A percentile compares a stretch with the other conserved stretches of the same genome.
These are phyloP conservation scores for Penicillium janthinellum DNA, from an alignment of 2,329 filamentous ascomycete genomes.

Conservation along the genomic window DNA sequence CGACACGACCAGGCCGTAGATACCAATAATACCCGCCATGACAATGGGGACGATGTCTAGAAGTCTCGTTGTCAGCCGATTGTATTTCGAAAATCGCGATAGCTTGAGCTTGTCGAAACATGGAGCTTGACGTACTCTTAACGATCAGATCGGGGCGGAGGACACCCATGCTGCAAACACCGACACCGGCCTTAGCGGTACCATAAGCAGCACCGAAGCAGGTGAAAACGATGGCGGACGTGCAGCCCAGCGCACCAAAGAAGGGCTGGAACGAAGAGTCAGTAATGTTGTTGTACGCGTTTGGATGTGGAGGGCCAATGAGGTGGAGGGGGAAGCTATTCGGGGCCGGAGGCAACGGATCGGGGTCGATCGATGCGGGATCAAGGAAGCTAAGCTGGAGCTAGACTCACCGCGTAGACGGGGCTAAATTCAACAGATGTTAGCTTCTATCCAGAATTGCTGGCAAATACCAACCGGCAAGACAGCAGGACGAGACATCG, in stretches of 20 bases:
- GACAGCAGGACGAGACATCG: constrained; percentile 14
- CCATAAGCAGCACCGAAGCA: constrained; percentile 96
- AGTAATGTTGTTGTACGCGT: constrained; percentile 9
- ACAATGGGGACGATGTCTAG: constrained; percentile 98
- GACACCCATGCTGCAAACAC: constrained; percentile 98
- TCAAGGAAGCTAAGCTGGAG: constrained; percentile 54
- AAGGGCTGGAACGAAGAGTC: constrained; percentile 63
- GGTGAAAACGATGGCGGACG: constrained; percentile 91
- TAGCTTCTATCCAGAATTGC: constrained; percentile 21
- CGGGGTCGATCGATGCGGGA: constrained; percentile 13
- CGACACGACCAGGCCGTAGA: constrained; percentile 89
- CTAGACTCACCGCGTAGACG: constrained; percentile 92
- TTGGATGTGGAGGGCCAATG: constrained; percentile 1
- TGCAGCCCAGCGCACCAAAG: constrained; percentile 97
- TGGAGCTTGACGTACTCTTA: constrained; percentile 74
- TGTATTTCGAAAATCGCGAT: background rate
- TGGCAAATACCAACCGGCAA: constrained; percentile 1
- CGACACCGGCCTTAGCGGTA: constrained; percentile 98
- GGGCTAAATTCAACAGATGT: constrained; percentile 62
- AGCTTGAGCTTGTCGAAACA: background rate
- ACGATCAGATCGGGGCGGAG: constrained; percentile 97
- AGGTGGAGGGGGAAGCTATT: constrained; percentile 11
- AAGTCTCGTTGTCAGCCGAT: constrained; percentile 19
- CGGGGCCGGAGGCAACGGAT: constrained; percentile 15
- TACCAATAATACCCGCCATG: constrained; percentile 99